Base-by-base conservation (phyloP, 2,329 filamentous ascomycete species). In the Sarocladium kiliense region DNA sequence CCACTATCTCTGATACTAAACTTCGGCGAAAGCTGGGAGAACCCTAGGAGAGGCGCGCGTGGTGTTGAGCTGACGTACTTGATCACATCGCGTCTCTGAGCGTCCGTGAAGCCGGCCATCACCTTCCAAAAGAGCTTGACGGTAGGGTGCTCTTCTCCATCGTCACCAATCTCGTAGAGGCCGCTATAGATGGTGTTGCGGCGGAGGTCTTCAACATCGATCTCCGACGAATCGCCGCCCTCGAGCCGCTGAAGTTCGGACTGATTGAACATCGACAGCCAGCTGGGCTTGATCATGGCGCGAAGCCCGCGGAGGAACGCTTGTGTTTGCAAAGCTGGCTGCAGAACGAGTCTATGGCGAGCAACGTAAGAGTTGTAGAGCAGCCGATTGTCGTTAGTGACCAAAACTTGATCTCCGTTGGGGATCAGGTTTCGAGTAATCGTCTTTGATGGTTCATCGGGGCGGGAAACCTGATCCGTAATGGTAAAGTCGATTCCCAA, bases 261-360 rank as follows among this genome's bases (percentile, higher is more conserved):
- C 68, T 97, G 93, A 70, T 99, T 99, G 77, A 99, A 99, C 94
- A 99, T 97, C 64, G 88, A 91, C 3, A 99, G 80, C 94, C 94
- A 99, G 3, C 84, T 84, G 0, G 93, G 92, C 57, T 92, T 87
- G 60, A 99, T 94, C 66, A 99, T 96, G 60, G 86, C 80, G 21
- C 88, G 85, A 1, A 99, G 82, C 0, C 94, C 94, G 55, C 85
- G 85, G 7, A 99, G 80, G 68, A 99, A 99, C 1, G 91, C 91
- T 21, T 85, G 80, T 1, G 92, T 97, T 66, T 97, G 91, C n/a
- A 78, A 74, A 51, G 81, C 81, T 1, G 90, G 89, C 66, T 97
- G 94, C 1, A 82, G 78, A 55, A 91, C 85, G 0, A 99, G 83
- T 11, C 92, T 87, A 68, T 97, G 92, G 11, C 89, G 86, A 11